Evolutionary conservation across 2,329 filamentous ascomycete species (phyloP), one percentile per base, ranked within the genome.

Genomic region (Colletotrichum orchidophilum): DNA sequence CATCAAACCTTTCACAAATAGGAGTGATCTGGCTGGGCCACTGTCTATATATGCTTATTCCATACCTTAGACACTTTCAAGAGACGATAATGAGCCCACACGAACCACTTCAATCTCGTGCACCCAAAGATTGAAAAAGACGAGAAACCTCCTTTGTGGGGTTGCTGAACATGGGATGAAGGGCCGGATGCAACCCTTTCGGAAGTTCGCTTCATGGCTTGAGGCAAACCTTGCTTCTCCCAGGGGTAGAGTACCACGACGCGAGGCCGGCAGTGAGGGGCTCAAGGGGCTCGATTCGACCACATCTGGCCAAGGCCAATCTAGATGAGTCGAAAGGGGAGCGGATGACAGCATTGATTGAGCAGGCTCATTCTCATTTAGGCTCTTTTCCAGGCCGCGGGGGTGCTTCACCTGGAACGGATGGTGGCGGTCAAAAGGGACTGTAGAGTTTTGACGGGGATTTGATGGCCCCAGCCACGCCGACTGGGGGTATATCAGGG

Each of bases 371-470:
- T n/a, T 50, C 29, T 59, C 60, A 72, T 72, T 70, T 66, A 72
- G 70, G 60, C 70, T 69, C 66, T 64, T 72, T 50, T 29, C 27
- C 53, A 31, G 27, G 35, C 35, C 54, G 53, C 54, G 33, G n/a
- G n/a, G 61, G 42, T 63, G 59, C 70, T 70, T 18, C 70, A 70
- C 70, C 60, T 64, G 70, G 70, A 72, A 72, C 70, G 70, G 70
- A 70, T 27, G 46, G 46, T 21, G 15, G 15, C 70, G 70, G 70
- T 55, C 70, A 65, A 72, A 62, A 57, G 54, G 70, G 66, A 59
- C n/a, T n/a, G n/a, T n/a, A 46, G 27, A 55, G 35, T 61, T 60
- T 52, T 9, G 68, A 24, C 39, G 39, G 70, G 31, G 49, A 21
- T 26, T n/a, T 24, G 27, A 26, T 26, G 26, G 21, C 12, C n/a